phyloP scores from a whole-genome alignment of 202 grass and related monocot species.

The Cymbopogon flexuosus region DNA sequence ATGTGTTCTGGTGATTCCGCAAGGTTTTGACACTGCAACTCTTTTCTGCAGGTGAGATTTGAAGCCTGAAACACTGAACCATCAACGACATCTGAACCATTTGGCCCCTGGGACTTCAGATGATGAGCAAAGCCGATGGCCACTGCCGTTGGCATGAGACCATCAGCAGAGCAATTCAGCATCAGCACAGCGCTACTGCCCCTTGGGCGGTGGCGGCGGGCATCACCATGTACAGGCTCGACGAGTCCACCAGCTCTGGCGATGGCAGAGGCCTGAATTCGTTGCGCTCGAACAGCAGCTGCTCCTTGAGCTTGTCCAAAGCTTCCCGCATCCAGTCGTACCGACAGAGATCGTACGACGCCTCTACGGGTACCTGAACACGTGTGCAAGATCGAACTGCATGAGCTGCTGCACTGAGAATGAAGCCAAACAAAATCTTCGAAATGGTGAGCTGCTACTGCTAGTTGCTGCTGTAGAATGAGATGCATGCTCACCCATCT shows the following conservation, averaged over 20 bases:
- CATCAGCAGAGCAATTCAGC: not conserved
- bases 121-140: not conserved
- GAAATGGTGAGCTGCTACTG: not conserved
- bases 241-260: constrained; percentile 2
- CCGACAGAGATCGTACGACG: constrained; percentile 46
- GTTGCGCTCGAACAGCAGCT: constrained; percentile 14
- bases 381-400: not conserved
- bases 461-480: not conserved
- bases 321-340: constrained; percentile 79
- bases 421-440: not conserved
- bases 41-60: constrained; percentile 14
- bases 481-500: constrained; percentile 57
- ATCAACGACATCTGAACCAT: not conserved
- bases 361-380: constrained; percentile 41
- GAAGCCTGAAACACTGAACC: not conserved
- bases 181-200: constrained; percentile 37
- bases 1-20: not conserved
- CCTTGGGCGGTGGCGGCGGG: constrained; percentile 11
- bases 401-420: not conserved
- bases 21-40: constrained; percentile 8
- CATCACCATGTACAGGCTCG: constrained; percentile 31
- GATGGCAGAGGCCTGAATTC: not conserved
- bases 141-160: not conserved
- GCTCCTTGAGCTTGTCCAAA: constrained; percentile 47
- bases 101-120: not conserved